Evolutionary conservation across 805 yeast species (phyloP).

Genomic region (Zygoascus flipseniorum): DNA sequence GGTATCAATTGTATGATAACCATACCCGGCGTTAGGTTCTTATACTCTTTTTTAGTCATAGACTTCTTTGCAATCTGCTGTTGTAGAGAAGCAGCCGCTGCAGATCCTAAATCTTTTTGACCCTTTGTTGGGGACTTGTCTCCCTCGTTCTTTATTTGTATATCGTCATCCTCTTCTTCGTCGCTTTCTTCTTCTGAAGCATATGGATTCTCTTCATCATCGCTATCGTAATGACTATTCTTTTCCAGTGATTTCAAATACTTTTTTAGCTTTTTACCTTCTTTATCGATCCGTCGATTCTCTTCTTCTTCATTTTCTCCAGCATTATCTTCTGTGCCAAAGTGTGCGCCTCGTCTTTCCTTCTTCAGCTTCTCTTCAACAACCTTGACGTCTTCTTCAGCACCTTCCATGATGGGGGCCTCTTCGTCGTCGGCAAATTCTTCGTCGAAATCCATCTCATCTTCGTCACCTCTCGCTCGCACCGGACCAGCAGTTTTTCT

Average conservation of each 20-base stretch:
- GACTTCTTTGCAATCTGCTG: conserved; percentile 2
- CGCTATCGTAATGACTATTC: conserved; percentile 78
- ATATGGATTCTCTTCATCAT: conserved; percentile 74
- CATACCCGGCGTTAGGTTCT: conserved; percentile 41
- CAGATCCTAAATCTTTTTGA: neutral
- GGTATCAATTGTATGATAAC: conserved; percentile 59
- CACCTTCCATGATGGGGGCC: conserved; percentile 93
- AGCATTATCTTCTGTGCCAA: conserved; percentile 56
- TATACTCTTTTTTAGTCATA: conserved; percentile 29
- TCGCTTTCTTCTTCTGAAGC: conserved; percentile 52
- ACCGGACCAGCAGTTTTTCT: conserved; percentile 29
- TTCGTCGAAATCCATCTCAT: conserved; percentile 89
- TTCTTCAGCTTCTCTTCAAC: conserved; percentile 49
- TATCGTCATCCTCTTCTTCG: conserved; percentile 32
- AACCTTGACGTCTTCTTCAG: conserved; percentile 89
- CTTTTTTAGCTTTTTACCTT: conserved; percentile 77
- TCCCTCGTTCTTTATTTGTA: conserved; percentile 18
- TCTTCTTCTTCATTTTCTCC: conserved; percentile 54
- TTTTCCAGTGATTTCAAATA: conserved; percentile 80
- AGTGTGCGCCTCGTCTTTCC: conserved; percentile 50
- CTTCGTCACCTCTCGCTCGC: conserved; percentile 37
- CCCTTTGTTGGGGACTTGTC: conserved; percentile 6
- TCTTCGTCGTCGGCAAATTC: conserved; percentile 98
- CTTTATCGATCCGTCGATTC: conserved; percentile 79
- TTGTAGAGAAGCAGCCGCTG: conserved; percentile 3